Conservation (phyloP, 2,329 filamentous ascomycete genomes). For the Aureobasidium pullulans region DNA sequence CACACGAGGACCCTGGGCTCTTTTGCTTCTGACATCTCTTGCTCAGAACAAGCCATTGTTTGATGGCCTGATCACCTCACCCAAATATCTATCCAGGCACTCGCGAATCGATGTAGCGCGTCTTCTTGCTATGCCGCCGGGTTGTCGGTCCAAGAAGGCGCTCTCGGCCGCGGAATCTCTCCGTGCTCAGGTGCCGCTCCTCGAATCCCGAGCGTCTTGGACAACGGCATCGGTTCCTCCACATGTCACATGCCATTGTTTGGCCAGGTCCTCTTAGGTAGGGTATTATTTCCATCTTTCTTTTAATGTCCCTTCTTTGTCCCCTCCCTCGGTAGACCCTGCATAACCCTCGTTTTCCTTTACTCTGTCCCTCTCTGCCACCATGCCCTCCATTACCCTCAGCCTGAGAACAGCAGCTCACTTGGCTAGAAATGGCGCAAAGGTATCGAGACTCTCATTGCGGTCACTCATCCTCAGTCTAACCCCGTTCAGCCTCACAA, state of each 20-base stretch:
- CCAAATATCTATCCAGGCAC: too few relatives aligned
- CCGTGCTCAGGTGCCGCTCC: background rate
- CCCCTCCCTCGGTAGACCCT: background rate
- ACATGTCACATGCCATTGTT: conserved; percentile 13
- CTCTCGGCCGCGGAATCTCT: background rate
- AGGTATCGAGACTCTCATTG: background rate
- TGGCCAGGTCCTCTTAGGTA: background rate
- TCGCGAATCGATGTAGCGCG: too few relatives aligned
- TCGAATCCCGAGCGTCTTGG: background rate
- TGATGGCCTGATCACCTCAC: too few relatives aligned
- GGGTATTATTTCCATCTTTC: background rate
- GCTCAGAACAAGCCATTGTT: background rate
- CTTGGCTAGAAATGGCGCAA: conserved; percentile 17
- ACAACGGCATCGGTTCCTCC: conserved; percentile 12
- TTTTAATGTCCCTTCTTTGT: background rate
- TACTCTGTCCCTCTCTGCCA: background rate
- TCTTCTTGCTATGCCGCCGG: background rate
- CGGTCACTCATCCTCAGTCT: background rate
- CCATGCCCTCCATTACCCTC: conserved; percentile 16
- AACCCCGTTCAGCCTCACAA: conserved; percentile 15
- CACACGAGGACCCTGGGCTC: background rate
- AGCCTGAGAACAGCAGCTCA: conserved; percentile 20
- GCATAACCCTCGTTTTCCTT: background rate
- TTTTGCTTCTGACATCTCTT: background rate
- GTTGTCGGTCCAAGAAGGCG: background rate